Conservation (phyloP, 2,329 filamentous ascomycete species). For the Nothopassalora personata region DNA sequence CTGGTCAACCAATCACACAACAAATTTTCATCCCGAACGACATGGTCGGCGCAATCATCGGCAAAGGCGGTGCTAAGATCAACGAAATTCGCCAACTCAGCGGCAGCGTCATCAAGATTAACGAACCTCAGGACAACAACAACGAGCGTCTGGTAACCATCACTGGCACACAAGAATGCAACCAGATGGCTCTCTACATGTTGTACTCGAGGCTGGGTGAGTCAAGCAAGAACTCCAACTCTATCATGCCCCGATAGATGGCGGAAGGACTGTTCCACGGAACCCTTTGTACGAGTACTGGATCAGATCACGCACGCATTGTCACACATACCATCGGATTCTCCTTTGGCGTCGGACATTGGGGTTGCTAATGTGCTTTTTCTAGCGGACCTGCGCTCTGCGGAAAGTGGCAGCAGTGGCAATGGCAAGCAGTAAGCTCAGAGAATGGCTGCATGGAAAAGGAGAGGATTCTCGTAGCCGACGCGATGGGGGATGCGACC, state of each 20-base stretch:
- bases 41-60: constrained; percentile 98
- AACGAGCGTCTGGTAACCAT: constrained; percentile 97
- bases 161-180: constrained; percentile 95
- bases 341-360: background rate
- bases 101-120: constrained; percentile 99
- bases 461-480: background rate
- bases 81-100: constrained; percentile 97
- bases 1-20: constrained; percentile 83
- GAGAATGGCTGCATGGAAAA: background rate
- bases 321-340: background rate
- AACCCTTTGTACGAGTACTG: constrained; percentile 3
- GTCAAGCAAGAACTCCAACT: constrained; percentile 41
- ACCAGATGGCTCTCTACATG: constrained; percentile 99
- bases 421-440: background rate
- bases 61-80: constrained; percentile 97
- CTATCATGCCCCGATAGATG: constrained; percentile 30
- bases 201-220: constrained; percentile 92
- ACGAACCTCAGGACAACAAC: constrained; percentile 97
- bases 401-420: background rate
- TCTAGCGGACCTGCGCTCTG: background rate
- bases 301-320: background rate
- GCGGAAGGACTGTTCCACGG: background rate
- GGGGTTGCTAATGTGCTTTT: background rate
- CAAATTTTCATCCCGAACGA: constrained; percentile 99
- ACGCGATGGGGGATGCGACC: background rate